Percentiles rank a stretch among this genome's conserved stretches.
These are phyloP conservation scores for Mortierella polycephala DNA, from an alignment of 371 early-diverging fungal species.

Conservation along the genomic window DNA sequence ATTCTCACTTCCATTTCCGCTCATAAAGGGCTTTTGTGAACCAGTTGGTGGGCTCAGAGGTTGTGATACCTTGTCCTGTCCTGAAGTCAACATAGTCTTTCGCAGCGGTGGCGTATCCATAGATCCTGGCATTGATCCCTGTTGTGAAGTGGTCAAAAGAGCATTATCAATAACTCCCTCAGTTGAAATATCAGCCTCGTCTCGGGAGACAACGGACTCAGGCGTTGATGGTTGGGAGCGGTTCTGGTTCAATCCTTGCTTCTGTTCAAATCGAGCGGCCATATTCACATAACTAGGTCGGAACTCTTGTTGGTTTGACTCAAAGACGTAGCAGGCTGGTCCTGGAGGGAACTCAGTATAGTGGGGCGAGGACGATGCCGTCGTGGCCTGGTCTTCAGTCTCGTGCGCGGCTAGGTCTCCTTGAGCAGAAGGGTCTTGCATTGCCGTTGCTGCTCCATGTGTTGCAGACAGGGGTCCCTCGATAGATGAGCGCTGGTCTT, in stretches of 20 bases:
- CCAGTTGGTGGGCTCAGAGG: background rate
- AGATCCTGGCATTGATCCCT: background rate
- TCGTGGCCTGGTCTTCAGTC: background rate
- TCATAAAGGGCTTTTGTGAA: background rate
- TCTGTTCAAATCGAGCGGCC: constrained; percentile 33
- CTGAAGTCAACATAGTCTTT: background rate
- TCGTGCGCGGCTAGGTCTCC: constrained; percentile 7
- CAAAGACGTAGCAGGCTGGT: constrained; percentile 37
- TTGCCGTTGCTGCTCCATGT: background rate
- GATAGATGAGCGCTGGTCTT: background rate
- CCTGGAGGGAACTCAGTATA: constrained; percentile 21
- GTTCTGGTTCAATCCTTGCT: constrained; percentile 4
- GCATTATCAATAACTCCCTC: background rate
- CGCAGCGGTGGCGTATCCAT: background rate
- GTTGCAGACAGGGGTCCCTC: too few species aligned
- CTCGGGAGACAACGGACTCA: background rate
- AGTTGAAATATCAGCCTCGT: constrained; percentile 8
- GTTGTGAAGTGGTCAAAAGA: background rate
- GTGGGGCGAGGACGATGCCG: constrained; percentile 8
- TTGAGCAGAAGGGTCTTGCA: background rate
- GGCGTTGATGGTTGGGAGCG: background rate
- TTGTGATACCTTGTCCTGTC: too few species aligned
- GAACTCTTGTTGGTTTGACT: constrained; percentile 26
- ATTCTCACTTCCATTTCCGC: background rate
- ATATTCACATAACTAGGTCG: constrained; percentile 34